Conservation (phyloP, 2,329 filamentous ascomycete genomes). For the Colletotrichum scovillei region DNA sequence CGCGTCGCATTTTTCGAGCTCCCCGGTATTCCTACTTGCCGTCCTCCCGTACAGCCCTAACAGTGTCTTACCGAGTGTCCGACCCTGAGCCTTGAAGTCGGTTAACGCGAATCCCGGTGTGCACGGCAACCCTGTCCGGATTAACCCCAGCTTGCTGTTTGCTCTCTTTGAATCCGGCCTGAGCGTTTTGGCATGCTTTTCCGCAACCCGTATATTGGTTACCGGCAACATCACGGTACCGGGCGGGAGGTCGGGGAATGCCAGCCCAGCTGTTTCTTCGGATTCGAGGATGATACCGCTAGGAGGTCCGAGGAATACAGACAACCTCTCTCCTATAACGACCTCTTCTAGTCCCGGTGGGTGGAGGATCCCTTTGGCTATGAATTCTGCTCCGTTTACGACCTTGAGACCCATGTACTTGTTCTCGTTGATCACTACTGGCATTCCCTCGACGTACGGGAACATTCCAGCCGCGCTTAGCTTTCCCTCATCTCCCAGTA, state of each 20-base stretch:
- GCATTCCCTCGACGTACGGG: background rate
- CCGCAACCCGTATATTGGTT: background rate
- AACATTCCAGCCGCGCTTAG: background rate
- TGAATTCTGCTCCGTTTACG: background rate
- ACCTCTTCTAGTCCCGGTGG: background rate
- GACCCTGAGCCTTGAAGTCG: background rate
- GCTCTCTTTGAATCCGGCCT: no score
- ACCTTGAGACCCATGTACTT: background rate
- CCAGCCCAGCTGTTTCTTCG: background rate
- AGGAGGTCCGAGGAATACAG: background rate
- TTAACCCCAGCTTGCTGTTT: background rate
- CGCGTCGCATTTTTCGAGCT: no score
- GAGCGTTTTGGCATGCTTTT: background rate
- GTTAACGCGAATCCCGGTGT: background rate
- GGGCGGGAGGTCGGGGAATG: background rate
- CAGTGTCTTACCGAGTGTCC: background rate
- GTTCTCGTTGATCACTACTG: background rate
- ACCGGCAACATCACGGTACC: background rate
- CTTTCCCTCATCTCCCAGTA: background rate
- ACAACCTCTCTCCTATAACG: background rate
- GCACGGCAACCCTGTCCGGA: background rate
- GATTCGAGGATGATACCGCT: background rate
- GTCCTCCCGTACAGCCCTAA: background rate
- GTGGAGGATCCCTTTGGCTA: background rate
- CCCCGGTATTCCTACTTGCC: no score